These are phyloP conservation scores for Neonectria ditissima DNA, from an alignment of 2,329 filamentous ascomycete genomes.

Conservation along the genomic window DNA sequence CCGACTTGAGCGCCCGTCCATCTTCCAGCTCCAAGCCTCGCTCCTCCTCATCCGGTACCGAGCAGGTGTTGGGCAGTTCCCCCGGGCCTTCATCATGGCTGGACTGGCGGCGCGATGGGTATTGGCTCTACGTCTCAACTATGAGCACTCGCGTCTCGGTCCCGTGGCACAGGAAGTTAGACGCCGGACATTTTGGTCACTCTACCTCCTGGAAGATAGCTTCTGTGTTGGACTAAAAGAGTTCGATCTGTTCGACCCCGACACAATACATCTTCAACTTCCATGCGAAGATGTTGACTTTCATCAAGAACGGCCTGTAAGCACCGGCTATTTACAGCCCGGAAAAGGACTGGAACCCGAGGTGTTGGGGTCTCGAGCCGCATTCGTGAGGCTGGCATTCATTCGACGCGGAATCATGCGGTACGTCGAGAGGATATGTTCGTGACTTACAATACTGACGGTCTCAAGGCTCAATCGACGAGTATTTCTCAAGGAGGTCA, in stretches of 20 bases:
- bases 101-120: constrained; percentile 43
- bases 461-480: constrained; percentile 35
- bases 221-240: constrained; percentile 45
- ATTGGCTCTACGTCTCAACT: constrained; percentile 44
- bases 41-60: constrained; percentile 43
- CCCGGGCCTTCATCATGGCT: constrained; percentile 45
- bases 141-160: constrained; percentile 41
- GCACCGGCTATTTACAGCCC: constrained; percentile 42
- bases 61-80: constrained; percentile 42
- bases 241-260: constrained; percentile 43
- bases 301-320: constrained; percentile 33
- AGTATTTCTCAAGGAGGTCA: constrained; percentile 42
- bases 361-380: constrained; percentile 36
- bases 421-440: neutral
- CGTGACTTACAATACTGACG: neutral
- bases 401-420: constrained; percentile 40
- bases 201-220: constrained; percentile 44
- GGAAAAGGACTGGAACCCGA: constrained; percentile 44
- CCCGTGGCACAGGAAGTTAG: constrained; percentile 42
- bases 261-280: constrained; percentile 41
- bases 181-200: constrained; percentile 43
- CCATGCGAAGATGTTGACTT: constrained; percentile 44
- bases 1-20: constrained; percentile 41
- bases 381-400: constrained; percentile 41
- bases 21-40: constrained; percentile 45